phyloP scores from a whole-genome alignment of 169 alveolate genomes.

The Amoebophrya sp. region DNA sequence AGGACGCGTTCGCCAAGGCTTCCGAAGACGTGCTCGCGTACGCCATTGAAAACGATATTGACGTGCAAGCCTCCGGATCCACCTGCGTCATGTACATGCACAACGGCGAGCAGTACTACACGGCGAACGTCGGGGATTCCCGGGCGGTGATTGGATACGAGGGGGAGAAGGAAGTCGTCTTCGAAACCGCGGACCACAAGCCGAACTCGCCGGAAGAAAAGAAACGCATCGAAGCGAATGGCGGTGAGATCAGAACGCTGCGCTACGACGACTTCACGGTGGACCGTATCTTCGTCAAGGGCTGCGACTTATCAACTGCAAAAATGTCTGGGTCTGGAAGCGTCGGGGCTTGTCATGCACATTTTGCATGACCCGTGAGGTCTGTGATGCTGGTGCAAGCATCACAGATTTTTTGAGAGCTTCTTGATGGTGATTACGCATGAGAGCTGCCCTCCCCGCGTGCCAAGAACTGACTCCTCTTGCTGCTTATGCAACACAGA shows the following conservation, averaged over 20 bases:
- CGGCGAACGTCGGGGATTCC: conserved; percentile 28
- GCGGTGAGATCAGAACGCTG: conserved; percentile 30
- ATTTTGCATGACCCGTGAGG: no score
- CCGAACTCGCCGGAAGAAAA: conserved; percentile 23
- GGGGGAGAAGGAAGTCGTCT: background rate
- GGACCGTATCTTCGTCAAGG: conserved; percentile 31
- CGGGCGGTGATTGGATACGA: conserved; percentile 26
- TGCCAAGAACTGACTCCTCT: no score
- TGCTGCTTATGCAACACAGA: no score
- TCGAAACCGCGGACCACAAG: conserved; percentile 34
- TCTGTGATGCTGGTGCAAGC: no score
- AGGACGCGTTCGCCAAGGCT: background rate
- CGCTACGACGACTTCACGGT: conserved; percentile 33
- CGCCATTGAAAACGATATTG: background rate
- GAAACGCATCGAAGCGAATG: conserved; percentile 30
- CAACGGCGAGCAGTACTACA: background rate
- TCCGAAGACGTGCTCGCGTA: background rate
- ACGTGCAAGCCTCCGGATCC: background rate
- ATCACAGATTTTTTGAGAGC: no score
- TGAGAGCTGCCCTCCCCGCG: no score
- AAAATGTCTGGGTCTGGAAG: no score
- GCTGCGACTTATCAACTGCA: no score
- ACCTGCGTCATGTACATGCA: conserved; percentile 18
- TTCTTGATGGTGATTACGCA: no score
- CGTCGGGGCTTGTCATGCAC: no score